Evolutionary conservation across 108 stramenopile species (phyloP).

Genomic region (Epithemia pelagica): DNA sequence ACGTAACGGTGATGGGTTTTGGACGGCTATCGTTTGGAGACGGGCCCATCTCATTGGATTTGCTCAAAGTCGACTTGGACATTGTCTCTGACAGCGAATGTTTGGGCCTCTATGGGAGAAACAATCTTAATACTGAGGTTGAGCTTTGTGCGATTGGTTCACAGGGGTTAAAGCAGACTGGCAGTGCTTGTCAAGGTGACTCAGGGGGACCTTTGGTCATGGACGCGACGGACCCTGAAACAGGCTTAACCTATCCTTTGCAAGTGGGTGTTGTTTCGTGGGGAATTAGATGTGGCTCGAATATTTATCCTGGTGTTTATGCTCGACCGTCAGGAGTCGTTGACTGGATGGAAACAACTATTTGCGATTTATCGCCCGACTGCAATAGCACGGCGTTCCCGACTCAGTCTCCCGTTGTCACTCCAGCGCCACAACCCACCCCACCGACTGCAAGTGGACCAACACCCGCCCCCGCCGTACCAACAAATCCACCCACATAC

Average conservation of each 20-base stretch:
- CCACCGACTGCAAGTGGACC: neutral
- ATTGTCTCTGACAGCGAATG: neutral
- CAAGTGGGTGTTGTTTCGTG: slow-evolving; percentile 12
- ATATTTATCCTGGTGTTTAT: slow-evolving; percentile 40
- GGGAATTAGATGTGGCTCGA: slow-evolving; percentile 32
- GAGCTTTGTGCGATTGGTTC: slow-evolving; percentile 5
- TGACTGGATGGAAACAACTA: slow-evolving; percentile 30
- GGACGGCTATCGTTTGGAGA: neutral
- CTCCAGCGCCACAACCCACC: neutral
- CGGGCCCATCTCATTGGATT: neutral
- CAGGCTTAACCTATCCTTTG: neutral
- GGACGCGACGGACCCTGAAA: neutral
- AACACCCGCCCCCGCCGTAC: neutral
- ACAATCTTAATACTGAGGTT: neutral
- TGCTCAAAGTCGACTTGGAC: neutral
- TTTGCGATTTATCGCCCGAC: slow-evolving; percentile 16
- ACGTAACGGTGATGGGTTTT: slow-evolving; percentile 8
- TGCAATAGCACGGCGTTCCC: too few relatives aligned
- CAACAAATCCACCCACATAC: neutral
- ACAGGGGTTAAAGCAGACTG: neutral
- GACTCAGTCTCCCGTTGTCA: too few relatives aligned
- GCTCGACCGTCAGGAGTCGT: slow-evolving; percentile 20
- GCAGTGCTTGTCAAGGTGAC: slow-evolving; percentile 9
- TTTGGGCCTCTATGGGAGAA: neutral
- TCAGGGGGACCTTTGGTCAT: slow-evolving; percentile 3